phyloP scores from a whole-genome alignment of 768 basidiomycete genomes.

The Hericium coralloides region DNA sequence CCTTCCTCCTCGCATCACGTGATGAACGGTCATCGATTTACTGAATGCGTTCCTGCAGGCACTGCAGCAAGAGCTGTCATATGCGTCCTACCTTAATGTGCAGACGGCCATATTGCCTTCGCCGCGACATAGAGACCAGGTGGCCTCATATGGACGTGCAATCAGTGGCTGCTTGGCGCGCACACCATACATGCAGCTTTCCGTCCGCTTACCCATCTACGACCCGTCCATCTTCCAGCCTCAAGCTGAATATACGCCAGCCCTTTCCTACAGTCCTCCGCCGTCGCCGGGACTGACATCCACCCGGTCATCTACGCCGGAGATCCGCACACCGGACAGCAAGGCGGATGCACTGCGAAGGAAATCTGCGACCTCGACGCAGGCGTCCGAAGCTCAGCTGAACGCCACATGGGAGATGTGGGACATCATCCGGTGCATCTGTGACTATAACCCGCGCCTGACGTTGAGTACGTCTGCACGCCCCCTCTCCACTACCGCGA shows the following conservation, averaged over 20 bases:
- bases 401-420: slow-evolving; percentile 96
- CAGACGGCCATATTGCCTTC: slow-evolving; percentile 82
- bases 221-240: slow-evolving; percentile 56
- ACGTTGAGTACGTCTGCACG: slow-evolving; percentile 48
- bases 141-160: slow-evolving; percentile 90
- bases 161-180: slow-evolving; percentile 70
- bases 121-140: slow-evolving; percentile 72
- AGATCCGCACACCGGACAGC: slow-evolving; percentile 17
- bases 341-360: slow-evolving; percentile 2
- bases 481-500: background rate
- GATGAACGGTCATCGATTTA: background rate
- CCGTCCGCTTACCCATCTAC: slow-evolving; percentile 77
- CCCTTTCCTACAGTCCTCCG: slow-evolving; percentile 7
- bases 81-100: slow-evolving; percentile 87
- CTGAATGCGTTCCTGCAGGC: slow-evolving; percentile 42
- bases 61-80: slow-evolving; percentile 84
- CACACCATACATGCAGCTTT: slow-evolving; percentile 67
- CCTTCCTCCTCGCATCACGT: background rate
- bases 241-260: slow-evolving; percentile 18
- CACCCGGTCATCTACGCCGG: slow-evolving; percentile 14
- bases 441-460: slow-evolving; percentile 71
- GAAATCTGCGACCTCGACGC: slow-evolving; percentile 18
- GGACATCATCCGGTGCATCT: slow-evolving; percentile 88
- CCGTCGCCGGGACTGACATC: slow-evolving; percentile 9
- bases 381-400: slow-evolving; percentile 45